phyloP scores from a whole-genome alignment of 1,284 basidiomycete species.

The Athelia sp. region DNA sequence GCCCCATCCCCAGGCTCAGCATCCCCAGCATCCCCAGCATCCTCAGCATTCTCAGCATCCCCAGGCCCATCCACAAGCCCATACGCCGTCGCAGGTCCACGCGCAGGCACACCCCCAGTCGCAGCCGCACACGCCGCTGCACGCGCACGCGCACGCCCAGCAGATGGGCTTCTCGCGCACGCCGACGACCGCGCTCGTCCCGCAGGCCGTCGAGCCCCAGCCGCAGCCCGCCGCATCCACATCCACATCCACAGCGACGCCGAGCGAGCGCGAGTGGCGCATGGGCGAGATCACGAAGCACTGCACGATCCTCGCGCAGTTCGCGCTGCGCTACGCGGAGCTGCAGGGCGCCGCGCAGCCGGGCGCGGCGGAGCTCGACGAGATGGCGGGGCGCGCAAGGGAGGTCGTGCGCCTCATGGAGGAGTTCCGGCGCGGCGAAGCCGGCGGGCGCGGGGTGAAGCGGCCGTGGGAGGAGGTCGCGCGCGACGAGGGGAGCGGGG shows the following conservation, averaged over 20 bases:
- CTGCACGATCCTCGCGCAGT: conserved; percentile 53
- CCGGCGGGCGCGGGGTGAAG: conserved; percentile 46
- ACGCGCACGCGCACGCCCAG: conserved; percentile 3
- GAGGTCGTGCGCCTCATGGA: conserved; percentile 64
- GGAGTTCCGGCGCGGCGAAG: conserved; percentile 40
- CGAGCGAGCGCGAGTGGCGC: conserved; percentile 11
- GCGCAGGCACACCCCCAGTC: conserved; percentile 1
- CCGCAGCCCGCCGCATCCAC: conserved; percentile 14
- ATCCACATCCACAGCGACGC: conserved; percentile 5
- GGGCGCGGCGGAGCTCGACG: conserved; percentile 46
- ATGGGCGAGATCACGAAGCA: conserved; percentile 50
- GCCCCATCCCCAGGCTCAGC: conserved; percentile 11
- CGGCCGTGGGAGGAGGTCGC: conserved; percentile 73
- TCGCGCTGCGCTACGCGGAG: conserved; percentile 62
- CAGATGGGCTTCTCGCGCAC: conserved; percentile 23
- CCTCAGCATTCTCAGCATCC: conserved; percentile 9
- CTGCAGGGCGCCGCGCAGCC: conserved; percentile 48
- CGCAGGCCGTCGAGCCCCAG: conserved; percentile 27
- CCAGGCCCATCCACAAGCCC: conserved; percentile 4
- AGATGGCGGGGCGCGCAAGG: conserved; percentile 61
- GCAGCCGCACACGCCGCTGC: conserved; percentile 2
- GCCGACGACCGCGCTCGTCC: conserved; percentile 34
- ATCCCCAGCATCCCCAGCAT: conserved; percentile 12
- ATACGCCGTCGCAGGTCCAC: conserved; percentile 10
- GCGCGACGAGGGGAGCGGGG: conserved; percentile 25